Conservation (phyloP, 2,329 filamentous ascomycete genomes). For the Sporothrix curviconia region DNA sequence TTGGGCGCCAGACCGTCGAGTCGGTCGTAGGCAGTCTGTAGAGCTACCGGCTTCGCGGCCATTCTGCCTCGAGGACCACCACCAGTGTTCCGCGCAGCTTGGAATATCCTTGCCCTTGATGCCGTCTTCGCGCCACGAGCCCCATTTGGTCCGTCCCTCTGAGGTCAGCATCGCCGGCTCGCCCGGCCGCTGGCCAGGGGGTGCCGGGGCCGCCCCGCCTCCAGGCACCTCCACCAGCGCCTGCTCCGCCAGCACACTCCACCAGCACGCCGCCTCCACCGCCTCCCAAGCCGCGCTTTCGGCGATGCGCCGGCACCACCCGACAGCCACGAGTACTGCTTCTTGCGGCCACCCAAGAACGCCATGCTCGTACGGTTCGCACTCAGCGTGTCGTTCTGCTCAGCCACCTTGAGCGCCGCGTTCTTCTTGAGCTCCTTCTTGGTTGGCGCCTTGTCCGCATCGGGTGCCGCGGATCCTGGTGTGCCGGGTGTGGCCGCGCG, state of each 20-base stretch:
- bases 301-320: conserved; percentile 47
- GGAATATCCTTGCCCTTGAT: conserved; percentile 71
- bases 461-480: conserved; percentile 56
- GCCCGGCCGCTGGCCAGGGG: conserved; percentile 23
- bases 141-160: conserved; percentile 57
- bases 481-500: conserved; percentile 53
- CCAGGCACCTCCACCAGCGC: background rate
- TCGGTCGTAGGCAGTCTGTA: conserved; percentile 52
- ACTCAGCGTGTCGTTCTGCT: conserved; percentile 70
- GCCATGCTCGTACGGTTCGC: conserved; percentile 77
- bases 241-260: conserved; percentile 17
- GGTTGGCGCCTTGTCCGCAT: conserved; percentile 61
- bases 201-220: background rate
- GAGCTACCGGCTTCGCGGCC: conserved; percentile 54
- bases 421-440: conserved; percentile 82
- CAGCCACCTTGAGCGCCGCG: conserved; percentile 69
- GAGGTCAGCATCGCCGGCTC: conserved; percentile 43
- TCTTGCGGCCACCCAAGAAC: conserved; percentile 55
- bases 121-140: conserved; percentile 72
- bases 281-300: conserved; percentile 27
- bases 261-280: conserved; percentile 31
- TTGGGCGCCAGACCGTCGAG: conserved; percentile 35
- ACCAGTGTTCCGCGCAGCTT: conserved; percentile 81
- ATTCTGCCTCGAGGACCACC: conserved; percentile 70
- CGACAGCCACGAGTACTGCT: conserved; percentile 73